Conservation (phyloP, 129 eudicot species). For the Silybum marianum region DNA sequence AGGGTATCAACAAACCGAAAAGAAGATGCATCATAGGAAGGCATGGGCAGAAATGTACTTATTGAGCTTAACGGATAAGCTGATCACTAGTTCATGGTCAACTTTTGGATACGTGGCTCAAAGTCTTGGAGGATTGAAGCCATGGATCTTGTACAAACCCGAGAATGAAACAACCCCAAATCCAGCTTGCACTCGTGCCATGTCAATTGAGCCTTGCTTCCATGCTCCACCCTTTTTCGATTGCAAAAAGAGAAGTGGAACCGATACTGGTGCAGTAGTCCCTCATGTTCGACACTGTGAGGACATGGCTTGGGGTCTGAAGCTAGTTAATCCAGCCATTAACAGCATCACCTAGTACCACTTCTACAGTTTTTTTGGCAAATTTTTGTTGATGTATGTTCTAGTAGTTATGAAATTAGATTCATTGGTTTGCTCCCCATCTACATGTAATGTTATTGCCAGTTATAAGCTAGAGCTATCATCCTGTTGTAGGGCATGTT, state of each 20-base stretch:
- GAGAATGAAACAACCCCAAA: conserved; percentile 60
- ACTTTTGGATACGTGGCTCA: conserved; percentile 90
- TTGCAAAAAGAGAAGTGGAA: conserved; percentile 59
- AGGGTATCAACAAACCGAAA: conserved; percentile 63
- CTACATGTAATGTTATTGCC: conserved; percentile 6
- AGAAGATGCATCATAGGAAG: conserved; percentile 61
- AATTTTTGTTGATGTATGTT: conserved; percentile 17
- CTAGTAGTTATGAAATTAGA: conserved; percentile 12
- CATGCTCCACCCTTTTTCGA: conserved; percentile 84
- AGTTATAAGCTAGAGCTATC: conserved; percentile 16
- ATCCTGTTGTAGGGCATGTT: conserved; percentile 1
- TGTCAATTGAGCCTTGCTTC: conserved; percentile 87
- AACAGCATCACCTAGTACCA: conserved; percentile 20
- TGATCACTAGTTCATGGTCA: conserved; percentile 84
- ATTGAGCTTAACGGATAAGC: conserved; percentile 60
- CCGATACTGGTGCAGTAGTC: conserved; percentile 58
- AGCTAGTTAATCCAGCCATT: conserved; percentile 48
- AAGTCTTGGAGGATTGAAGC: conserved; percentile 81
- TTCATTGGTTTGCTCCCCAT: conserved; percentile 2
- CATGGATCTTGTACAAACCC: conserved; percentile 81
- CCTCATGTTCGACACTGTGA: conserved; percentile 80
- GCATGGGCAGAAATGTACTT: conserved; percentile 90
- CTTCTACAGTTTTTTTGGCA: not conserved
- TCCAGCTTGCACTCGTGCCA: conserved; percentile 68
- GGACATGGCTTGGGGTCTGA: conserved; percentile 83